phyloP scores from a whole-genome alignment of 352 stramenopile genomes.

The Phytopythium oedochilum region DNA sequence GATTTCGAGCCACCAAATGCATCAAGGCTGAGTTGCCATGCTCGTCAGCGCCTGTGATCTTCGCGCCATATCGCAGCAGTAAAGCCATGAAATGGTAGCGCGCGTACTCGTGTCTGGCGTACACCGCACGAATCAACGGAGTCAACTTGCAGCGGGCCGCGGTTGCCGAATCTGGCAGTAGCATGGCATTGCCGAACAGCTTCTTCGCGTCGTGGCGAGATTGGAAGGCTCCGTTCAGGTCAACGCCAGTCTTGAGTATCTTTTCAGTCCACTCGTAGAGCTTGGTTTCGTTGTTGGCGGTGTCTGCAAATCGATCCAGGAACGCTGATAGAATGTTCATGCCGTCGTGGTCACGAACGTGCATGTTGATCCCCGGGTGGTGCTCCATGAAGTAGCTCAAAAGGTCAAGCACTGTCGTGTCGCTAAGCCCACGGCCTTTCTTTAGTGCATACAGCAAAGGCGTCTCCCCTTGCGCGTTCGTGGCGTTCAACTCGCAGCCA shows the following conservation, averaged over 20 bases:
- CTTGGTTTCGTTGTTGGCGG: slow-evolving; percentile 11
- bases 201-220: slow-evolving; percentile 19
- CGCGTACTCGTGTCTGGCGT: slow-evolving; percentile 18
- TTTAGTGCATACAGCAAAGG: slow-evolving; percentile 56
- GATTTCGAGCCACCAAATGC: slow-evolving; percentile 51
- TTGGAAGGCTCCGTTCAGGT: slow-evolving; percentile 40
- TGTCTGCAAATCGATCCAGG: slow-evolving; percentile 53
- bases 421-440: slow-evolving; percentile 18
- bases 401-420: slow-evolving; percentile 24
- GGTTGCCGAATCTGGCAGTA: slow-evolving; percentile 10
- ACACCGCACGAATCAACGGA: slow-evolving; percentile 38
- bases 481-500: slow-evolving; percentile 33
- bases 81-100: slow-evolving; percentile 39
- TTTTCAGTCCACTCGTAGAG: slow-evolving; percentile 41
- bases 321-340: slow-evolving; percentile 46
- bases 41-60: slow-evolving; percentile 36
- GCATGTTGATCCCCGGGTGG: slow-evolving; percentile 28
- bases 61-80: slow-evolving; percentile 55
- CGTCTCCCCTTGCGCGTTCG: slow-evolving; percentile 41
- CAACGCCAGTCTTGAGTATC: slow-evolving; percentile 49
- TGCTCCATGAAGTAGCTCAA: slow-evolving; percentile 42
- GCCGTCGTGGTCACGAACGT: slow-evolving; percentile 31
- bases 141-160: slow-evolving; percentile 22
- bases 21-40: slow-evolving; percentile 59
- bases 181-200: slow-evolving; percentile 35